Conservation (phyloP, 208 protist species). For the Wallacemonas sp. region DNA sequence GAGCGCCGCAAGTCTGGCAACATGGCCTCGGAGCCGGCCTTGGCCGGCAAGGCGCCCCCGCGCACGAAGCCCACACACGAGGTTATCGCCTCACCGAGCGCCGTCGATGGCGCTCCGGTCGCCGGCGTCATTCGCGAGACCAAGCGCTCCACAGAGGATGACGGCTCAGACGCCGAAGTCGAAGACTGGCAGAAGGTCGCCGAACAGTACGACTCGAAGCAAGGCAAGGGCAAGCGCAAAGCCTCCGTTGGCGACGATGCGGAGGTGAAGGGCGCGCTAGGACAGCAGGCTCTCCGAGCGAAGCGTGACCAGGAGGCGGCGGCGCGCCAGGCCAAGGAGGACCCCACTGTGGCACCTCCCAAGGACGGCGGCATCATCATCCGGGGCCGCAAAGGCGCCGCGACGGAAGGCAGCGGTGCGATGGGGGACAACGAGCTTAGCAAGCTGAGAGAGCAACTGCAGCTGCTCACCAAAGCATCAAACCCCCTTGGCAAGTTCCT, state of each 20-base stretch:
- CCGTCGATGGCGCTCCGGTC: conserved; percentile 28
- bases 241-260: conserved; percentile 39
- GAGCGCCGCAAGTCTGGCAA: conserved; percentile 1
- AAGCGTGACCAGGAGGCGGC: conserved; percentile 80
- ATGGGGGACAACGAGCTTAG: conserved; percentile 75
- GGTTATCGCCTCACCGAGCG: conserved; percentile 46
- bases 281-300: conserved; percentile 81
- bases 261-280: conserved; percentile 73
- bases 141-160: conserved; percentile 18
- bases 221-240: conserved; percentile 15
- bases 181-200: conserved; percentile 82
- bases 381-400: conserved; percentile 36
- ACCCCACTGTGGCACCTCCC: conserved; percentile 12
- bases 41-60: conserved; percentile 72
- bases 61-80: conserved; percentile 75
- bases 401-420: conserved; percentile 21
- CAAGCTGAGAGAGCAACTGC: conserved; percentile 83
- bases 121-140: conserved; percentile 65
- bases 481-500: conserved; percentile 88
- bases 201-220: conserved; percentile 63
- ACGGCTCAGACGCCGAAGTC: conserved; percentile 28
- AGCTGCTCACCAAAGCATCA: conserved; percentile 88
- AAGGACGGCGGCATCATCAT: conserved; percentile 72
- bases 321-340: conserved; percentile 25
- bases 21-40: conserved; percentile 17